Conservation (phyloP, 176 grass and related monocot species). For the Bromus sterilis region DNA sequence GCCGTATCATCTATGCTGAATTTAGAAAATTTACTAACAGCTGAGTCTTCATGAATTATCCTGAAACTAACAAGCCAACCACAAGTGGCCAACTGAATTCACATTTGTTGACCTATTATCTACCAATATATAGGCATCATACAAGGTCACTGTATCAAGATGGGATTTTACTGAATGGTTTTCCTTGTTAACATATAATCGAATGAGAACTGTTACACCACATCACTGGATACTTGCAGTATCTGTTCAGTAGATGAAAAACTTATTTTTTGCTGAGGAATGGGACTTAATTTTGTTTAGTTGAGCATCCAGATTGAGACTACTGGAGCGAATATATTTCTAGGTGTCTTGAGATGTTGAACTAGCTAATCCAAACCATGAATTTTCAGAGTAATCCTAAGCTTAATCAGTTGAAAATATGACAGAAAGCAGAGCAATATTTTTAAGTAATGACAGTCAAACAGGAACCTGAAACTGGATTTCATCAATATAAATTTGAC, state of each 20-base stretch:
- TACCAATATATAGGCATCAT: not conserved
- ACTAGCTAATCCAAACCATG: not conserved
- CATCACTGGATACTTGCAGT: not conserved
- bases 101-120: not conserved
- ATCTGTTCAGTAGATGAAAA: not conserved
- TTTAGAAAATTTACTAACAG: not conserved
- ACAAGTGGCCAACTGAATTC: not conserved
- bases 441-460: not conserved
- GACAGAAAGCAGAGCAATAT: not conserved
- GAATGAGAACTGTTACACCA: not conserved
- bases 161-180: not conserved
- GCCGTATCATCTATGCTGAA: not conserved
- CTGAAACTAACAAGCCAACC: not conserved
- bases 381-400: not conserved
- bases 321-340: not conserved
- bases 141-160: not conserved
- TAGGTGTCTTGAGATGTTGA: not conserved
- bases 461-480: not conserved
- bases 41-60: not conserved
- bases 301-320: not conserved
- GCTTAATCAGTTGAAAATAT: not conserved
- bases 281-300: not conserved
- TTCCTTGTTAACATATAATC: not conserved
- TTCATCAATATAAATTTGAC: not conserved
- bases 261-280: not conserved